Conservation (phyloP, 2,329 filamentous ascomycete species). For the Fusarium sp. region DNA sequence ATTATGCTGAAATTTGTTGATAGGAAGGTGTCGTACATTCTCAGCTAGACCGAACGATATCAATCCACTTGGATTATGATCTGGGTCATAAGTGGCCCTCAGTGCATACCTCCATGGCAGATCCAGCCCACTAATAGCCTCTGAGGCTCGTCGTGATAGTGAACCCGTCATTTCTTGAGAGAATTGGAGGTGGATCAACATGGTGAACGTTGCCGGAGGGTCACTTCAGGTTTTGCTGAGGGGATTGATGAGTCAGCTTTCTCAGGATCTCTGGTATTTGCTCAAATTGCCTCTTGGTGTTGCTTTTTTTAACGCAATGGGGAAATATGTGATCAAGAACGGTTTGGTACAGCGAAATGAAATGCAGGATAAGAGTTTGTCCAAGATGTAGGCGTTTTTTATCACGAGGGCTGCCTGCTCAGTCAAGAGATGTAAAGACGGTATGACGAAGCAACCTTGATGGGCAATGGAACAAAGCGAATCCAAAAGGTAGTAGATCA, state of each 20-base stretch:
- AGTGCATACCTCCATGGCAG: constrained; percentile 54
- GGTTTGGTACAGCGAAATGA: background rate
- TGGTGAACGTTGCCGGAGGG: constrained; percentile 7
- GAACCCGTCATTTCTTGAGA: constrained; percentile 12
- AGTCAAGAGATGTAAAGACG: background rate
- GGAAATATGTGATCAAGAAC: background rate
- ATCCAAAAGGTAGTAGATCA: background rate
- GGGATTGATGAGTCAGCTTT: constrained; percentile 40
- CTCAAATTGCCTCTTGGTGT: constrained; percentile 1
- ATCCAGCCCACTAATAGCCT: constrained; percentile 44
- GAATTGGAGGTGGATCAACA: constrained; percentile 35
- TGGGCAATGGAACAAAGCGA: background rate
- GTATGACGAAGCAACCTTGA: constrained; percentile 23
- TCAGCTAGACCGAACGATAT: constrained; percentile 65
- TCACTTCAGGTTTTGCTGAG: background rate
- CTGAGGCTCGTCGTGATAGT: constrained; percentile 47
- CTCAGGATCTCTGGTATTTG: background rate
- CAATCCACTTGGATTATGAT: constrained; percentile 57
- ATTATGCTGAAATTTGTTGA: background rate
- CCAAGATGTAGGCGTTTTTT: background rate
- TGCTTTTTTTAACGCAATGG: background rate
- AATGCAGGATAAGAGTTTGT: background rate
- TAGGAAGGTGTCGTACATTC: constrained; percentile 51
- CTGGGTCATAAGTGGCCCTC: constrained; percentile 54
- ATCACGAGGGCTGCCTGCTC: no score